Percentiles rank a stretch among this genome's conserved stretches.
Conservation (phyloP, 495 filamentous ascomycete species). For the Penicillium silybi region DNA sequence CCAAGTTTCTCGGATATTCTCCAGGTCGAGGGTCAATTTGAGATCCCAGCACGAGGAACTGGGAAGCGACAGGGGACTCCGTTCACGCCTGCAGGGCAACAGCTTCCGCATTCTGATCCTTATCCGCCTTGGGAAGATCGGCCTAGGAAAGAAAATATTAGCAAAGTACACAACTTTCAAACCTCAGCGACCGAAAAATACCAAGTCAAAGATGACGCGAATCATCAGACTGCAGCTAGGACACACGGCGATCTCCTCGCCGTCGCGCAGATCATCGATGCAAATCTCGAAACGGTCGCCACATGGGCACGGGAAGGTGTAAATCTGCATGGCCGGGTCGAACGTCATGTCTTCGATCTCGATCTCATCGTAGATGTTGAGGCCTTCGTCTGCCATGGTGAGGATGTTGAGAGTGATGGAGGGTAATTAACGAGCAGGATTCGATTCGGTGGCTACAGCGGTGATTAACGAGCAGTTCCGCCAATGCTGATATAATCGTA, state of each 20-base stretch:
- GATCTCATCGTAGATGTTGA: slow-evolving; percentile 93
- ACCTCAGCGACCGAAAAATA: slow-evolving; percentile 37
- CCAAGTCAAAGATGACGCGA: slow-evolving; percentile 83
- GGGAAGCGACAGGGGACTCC: neutral
- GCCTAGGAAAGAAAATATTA: slow-evolving; percentile 25
- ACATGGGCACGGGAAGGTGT: slow-evolving; percentile 94
- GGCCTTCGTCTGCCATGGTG: slow-evolving; percentile 61
- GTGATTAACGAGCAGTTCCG: slow-evolving; percentile 30
- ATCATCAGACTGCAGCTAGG: slow-evolving; percentile 98
- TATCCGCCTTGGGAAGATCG: slow-evolving; percentile 43
- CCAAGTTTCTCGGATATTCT: neutral
- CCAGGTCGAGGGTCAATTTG: neutral
- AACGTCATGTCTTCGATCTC: slow-evolving; percentile 99
- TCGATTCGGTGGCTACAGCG: slow-evolving; percentile 12
- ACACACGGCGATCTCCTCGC: slow-evolving; percentile 89
- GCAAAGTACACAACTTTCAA: neutral
- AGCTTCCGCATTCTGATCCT: slow-evolving; percentile 25
- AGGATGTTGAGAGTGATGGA: neutral
- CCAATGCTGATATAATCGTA: slow-evolving; percentile 18
- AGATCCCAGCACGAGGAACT: neutral
- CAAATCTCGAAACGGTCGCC: slow-evolving; percentile 96
- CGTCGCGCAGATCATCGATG: slow-evolving; percentile 78
- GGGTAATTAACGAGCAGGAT: neutral
- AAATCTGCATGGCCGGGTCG: slow-evolving; percentile 76
- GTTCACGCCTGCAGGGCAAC: slow-evolving; percentile 39